These are phyloP conservation scores for Leersia perrieri DNA, from an alignment of 176 grass and related monocot genomes.

Conservation along the genomic window DNA sequence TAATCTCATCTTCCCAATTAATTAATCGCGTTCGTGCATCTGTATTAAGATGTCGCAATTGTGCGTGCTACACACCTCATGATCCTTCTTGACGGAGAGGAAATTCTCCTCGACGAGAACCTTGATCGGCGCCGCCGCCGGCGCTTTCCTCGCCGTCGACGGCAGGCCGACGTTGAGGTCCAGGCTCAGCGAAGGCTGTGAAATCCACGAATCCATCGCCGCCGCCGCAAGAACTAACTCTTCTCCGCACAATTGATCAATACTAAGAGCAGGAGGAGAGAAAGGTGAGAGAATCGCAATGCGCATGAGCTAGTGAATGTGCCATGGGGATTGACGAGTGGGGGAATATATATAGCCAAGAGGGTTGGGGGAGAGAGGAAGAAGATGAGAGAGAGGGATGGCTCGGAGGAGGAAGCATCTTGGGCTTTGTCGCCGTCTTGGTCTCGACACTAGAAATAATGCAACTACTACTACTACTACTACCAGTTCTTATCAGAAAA, in stretches of 20 bases:
- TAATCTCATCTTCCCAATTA: not conserved
- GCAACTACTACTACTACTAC: not conserved
- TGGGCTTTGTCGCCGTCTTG: constrained; percentile 22
- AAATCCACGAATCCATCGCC: constrained; percentile 52
- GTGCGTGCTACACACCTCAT: constrained; percentile 3
- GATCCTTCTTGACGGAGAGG: constrained; percentile 41
- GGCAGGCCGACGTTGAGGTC: constrained; percentile 55
- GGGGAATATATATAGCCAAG: constrained; percentile 27
- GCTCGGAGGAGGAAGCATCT: constrained; percentile 23
- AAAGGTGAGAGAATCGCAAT: not conserved
- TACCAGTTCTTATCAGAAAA: not conserved
- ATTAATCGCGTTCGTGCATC: not conserved
- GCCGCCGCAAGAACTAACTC: too few relatives aligned
- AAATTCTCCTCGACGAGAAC: constrained; percentile 47
- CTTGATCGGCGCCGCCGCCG: constrained; percentile 9
- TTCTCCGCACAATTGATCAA: not conserved
- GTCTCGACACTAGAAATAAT: constrained; percentile 22
- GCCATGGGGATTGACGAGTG: not conserved
- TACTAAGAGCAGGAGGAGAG: not conserved
- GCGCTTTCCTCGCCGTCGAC: not conserved
- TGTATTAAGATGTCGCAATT: not conserved
- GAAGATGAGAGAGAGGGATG: not conserved
- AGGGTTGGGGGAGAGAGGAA: not conserved
- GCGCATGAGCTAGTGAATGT: not conserved
- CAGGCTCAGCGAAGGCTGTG: constrained; percentile 51